These are phyloP conservation scores for Fonsecaea erecta DNA, from an alignment of 2,329 filamentous ascomycete species.

Conservation along the genomic window DNA sequence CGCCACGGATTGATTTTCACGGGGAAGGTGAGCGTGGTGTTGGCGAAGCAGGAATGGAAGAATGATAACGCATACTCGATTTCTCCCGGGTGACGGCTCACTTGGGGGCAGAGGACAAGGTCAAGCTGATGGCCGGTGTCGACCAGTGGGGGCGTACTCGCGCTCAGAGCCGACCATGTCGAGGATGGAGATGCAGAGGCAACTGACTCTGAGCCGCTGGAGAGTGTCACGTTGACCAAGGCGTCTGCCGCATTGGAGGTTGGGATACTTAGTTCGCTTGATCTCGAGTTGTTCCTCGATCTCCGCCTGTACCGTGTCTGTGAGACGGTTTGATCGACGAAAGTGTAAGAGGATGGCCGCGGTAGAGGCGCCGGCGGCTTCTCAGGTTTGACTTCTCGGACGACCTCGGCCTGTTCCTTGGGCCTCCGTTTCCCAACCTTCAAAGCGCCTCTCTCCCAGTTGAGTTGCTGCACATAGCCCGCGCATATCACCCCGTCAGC, in stretches of 20 bases:
- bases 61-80: constrained; percentile 27
- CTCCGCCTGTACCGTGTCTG: constrained; percentile 13
- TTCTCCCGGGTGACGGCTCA: constrained; percentile 15
- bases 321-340: constrained; percentile 23
- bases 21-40: constrained; percentile 31
- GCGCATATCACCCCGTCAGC: constrained; percentile 31
- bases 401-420: not conserved
- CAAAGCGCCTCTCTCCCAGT: constrained; percentile 30
- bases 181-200: constrained; percentile 21
- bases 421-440: constrained; percentile 22
- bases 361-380: constrained; percentile 13
- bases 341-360: constrained; percentile 26
- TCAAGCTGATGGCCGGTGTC: not conserved
- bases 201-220: constrained; percentile 1
- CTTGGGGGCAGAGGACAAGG: constrained; percentile 14
- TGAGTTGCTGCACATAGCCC: constrained; percentile 35
- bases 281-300: constrained; percentile 24
- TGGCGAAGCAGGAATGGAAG: constrained; percentile 30
- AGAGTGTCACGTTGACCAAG: not conserved
- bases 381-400: not conserved
- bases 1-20: constrained; percentile 34
- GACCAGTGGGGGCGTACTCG: constrained; percentile 1
- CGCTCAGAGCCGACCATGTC: constrained; percentile 12
- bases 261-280: constrained; percentile 1
- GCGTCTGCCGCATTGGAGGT: not conserved